Base-by-base conservation (phyloP, 1,284 basidiomycete species). In the Leccinum insigne region DNA sequence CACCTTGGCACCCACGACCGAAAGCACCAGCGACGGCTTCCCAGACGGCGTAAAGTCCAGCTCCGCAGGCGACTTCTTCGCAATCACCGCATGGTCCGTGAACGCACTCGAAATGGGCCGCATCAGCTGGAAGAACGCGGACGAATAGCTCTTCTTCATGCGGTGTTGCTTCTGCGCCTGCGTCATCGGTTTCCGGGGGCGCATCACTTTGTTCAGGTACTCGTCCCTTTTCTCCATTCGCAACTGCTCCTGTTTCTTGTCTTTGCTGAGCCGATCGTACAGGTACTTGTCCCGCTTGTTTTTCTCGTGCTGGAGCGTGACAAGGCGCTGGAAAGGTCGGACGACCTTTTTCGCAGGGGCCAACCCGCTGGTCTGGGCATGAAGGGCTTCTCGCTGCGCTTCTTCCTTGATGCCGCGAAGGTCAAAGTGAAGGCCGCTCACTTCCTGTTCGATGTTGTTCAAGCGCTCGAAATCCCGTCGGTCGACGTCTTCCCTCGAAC, bases 31-130 rank as follows among this genome's bases (percentile, higher is more conserved):
- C 21, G 89, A 82, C 0, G 92, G 91, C 73, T 93, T 93, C 38
- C 86, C 83, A 10, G 82, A 80, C 0, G 91, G 83, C 7, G 78
- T 70, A 69, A 94, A 94, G 72, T 94, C 91, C 58, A 94, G 80
- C 70, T 94, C 91, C 0, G 85, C 84, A 1, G 89, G 82, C 0
- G 88, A 90, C 64, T 83, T 85, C 72, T 86, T 88, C 10, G 75
- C 69, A n/a, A 80, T 70, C 7, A 81, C 69, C 44, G 81, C 81
- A 60, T 91, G 89, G 40, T 87, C 85, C 14, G 86, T 87, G 72
- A 93, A 92, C 2, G 92, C 91, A 68, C 87, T 93, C 16, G 92
- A 94, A 65, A 94, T 88, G 1, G 92, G 92, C n/a, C 92, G 85
- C 87, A 94, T 93, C 75, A 93, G 82, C 69, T 89, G 89, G 77